A percentile compares a stretch with the other conserved stretches of the same genome.
These are phyloP conservation scores for Neonectria sp. DNA, from an alignment of 2,329 filamentous ascomycete species.

Conservation along the genomic window DNA sequence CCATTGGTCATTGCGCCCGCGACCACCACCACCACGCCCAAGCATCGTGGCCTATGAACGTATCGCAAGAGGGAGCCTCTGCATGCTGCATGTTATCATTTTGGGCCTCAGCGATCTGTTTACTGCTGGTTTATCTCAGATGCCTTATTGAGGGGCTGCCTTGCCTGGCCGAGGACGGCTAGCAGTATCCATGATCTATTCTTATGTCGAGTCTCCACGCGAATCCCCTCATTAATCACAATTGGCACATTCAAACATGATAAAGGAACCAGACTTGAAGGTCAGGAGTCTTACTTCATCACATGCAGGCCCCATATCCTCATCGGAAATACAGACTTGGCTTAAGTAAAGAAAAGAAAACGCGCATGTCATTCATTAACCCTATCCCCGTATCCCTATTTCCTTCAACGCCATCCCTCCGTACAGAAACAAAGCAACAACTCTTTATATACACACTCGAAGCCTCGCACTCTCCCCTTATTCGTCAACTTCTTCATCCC, in stretches of 20 bases:
- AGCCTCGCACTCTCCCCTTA: conserved; percentile 43
- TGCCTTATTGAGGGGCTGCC: no score
- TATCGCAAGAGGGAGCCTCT: not conserved
- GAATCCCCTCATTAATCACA: no score
- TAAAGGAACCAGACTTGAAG: no score
- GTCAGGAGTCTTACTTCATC: not conserved
- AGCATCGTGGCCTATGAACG: not conserved
- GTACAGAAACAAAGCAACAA: conserved; percentile 21
- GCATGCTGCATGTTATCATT: not conserved
- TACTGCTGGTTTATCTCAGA: no score
- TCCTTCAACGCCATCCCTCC: conserved; percentile 37
- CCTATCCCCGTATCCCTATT: conserved; percentile 23
- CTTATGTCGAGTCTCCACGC: no score
- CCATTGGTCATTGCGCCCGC: conserved; percentile 25
- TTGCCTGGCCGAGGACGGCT: no score
- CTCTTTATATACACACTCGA: conserved; percentile 31
- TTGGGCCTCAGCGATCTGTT: not conserved
- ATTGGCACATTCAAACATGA: not conserved
- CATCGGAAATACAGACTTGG: not conserved
- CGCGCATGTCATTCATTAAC: conserved; percentile 31
- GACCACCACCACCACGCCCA: not conserved
- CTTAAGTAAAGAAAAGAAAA: conserved; percentile 1
- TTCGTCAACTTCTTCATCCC: conserved; percentile 83
- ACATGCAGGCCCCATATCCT: not conserved
- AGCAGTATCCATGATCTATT: no score